Base-by-base conservation (phyloP, 306 rosid genomes). In the Cicer cuneatum region DNA sequence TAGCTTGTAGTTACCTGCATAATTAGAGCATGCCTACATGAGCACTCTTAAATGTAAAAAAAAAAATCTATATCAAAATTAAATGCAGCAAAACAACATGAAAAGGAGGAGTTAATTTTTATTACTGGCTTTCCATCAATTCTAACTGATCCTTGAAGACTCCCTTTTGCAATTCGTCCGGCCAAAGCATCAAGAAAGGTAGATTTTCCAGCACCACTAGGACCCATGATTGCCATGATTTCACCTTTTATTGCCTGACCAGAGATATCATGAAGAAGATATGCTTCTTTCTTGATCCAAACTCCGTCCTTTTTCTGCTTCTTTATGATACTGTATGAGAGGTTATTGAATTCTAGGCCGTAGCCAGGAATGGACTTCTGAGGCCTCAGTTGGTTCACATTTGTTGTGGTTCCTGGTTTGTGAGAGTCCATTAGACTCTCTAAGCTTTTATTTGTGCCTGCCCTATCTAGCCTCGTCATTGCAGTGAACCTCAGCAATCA, bases 151-250 rank as follows among this genome's bases (percentile, higher is more conserved):
- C 98, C 98, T 85, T 85, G 70, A 1, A 93, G 87, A 69, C 96
- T 93, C 62, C 98, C 98, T 71, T 86, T 85, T 0, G 93, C 93
- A 75, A 93, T 93, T 33, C 93, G 80, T 0, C 93, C 93, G 0
- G 97, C 97, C 87, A 93, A 82, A 66, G 96, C 96, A 77, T 90
- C 98, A 1, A 90, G 98, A 79, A 90, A 89, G 1, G 98, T 93
- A n/a, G 98, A 90, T 84, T 93, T 93, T 2, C 98, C 98, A 10
- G 98, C 98, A 70, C 98, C 98, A 84, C 98, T 93, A 3, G 97
- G 98, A 46, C 96, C 98, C 74, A 93, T 79, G 84, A 93, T 89
- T 15, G 98, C 98, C 96, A 89, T 85, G 46, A 93, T 56, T 78
- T 93, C 90, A 49, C 97, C 90, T 69, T 83, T 71, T 8, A 81